A percentile compares a stretch with the other conserved stretches of the same genome.
Evolutionary conservation across 345 rosid species (phyloP).

Genomic region (Trapa bicornis): DNA sequence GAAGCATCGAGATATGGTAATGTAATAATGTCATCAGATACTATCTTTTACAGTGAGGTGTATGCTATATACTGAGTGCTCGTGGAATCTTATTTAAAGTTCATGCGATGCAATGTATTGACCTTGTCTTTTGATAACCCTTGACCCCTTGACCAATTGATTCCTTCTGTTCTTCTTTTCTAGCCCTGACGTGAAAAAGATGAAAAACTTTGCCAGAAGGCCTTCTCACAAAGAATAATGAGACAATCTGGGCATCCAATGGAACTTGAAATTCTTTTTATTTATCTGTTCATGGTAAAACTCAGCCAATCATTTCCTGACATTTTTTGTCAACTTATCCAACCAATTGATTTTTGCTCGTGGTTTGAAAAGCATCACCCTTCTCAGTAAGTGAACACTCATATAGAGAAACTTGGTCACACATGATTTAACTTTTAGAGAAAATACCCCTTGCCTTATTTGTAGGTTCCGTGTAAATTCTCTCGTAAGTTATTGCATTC

Average conservation of each 20-base stretch:
- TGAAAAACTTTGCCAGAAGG: background rate
- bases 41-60: background rate
- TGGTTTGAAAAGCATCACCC: background rate
- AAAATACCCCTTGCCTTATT: background rate
- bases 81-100: background rate
- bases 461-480: background rate
- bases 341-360: background rate
- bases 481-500: background rate
- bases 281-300: background rate
- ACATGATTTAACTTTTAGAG: background rate
- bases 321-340: background rate
- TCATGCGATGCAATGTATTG: background rate
- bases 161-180: background rate
- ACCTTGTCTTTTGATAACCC: background rate
- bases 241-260: background rate
- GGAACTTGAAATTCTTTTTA: background rate
- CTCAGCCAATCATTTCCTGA: background rate
- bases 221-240: background rate
- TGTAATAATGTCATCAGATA: background rate
- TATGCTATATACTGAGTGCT: background rate
- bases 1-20: slow-evolving; percentile 94
- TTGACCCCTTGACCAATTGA: background rate
- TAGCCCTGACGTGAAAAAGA: background rate
- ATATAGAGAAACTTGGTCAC: background rate
- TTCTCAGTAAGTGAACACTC: background rate